Conservation (phyloP, 495 filamentous ascomycete genomes). For the Neurospora sublineolata region DNA sequence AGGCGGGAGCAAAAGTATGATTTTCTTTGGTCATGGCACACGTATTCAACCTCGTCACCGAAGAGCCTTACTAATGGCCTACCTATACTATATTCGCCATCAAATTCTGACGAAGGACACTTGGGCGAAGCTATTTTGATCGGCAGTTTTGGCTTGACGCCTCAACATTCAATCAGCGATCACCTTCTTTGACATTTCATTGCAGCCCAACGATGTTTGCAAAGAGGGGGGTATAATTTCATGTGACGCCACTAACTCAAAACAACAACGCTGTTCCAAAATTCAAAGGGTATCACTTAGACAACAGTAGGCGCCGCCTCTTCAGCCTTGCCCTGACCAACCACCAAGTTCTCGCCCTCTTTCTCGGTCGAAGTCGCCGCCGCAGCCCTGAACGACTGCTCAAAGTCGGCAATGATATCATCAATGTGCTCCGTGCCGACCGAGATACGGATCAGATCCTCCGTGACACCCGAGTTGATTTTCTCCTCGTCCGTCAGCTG, state of each 20-base stretch:
- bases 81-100: background rate
- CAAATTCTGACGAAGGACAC: background rate
- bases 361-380: conserved; percentile 19
- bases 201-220: background rate
- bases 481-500: conserved; percentile 81
- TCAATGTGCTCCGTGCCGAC: conserved; percentile 97
- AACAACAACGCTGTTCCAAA: background rate
- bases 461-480: conserved; percentile 69
- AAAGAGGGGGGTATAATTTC: background rate
- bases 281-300: conserved; percentile 5
- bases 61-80: no score
- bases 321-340: conserved; percentile 18
- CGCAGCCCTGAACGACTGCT: conserved; percentile 68
- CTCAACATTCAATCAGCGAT: background rate
- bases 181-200: background rate
- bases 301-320: conserved; percentile 27
- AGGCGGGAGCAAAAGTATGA: background rate
- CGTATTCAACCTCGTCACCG: no score
- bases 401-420: conserved; percentile 94
- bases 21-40: background rate
- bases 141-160: background rate
- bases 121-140: background rate
- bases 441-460: conserved; percentile 91
- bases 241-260: background rate
- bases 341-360: conserved; percentile 7